Evolutionary conservation across 179 eudicot genomes (phyloP), one percentile per base, ranked within the genome.

Genomic region (Beta corolliflora): DNA sequence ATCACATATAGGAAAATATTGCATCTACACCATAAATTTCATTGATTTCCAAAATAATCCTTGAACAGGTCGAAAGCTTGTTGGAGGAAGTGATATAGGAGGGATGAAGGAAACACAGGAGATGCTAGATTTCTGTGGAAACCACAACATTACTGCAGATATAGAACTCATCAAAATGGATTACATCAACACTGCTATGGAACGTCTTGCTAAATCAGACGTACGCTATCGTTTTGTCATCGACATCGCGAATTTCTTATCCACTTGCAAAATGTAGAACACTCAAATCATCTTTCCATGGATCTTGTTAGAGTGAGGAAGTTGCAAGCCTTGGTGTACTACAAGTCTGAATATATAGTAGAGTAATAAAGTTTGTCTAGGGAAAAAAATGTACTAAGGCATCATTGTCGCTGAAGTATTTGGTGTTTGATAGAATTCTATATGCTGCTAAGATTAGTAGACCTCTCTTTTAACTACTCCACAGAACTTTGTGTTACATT

Each of bases 171-270:
- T 82, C 69, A 72, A 78, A 79, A 78, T 82, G 81, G 78, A 78
- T 2, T 58, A 82, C 15, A 29, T 82, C 5, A 82, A 82, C 78
- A 54, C 79, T 0, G 88, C 88, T 0, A 73, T 86, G 77, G 84
- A 80, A 44, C 80, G 86, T n/a, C 86, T 86, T 54, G 82, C 84
- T 0, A 86, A 86, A 25, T 67, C 84, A 0, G 86, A 86, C 68
- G 86, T 86, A 13, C 86, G 84, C n/a, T 86, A 86, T 69, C 85
- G 88, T 18, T 86, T 83, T 46, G 86, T 86, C 5, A 81, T 86
- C 7, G 88, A 86, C 19, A 66, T 86, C 25, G 86, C 80, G 18
- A 81, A 83, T 70, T 83, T 86, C 41, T 65, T 83, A 23, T 64
- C 83, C 14, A 1, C 50, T 41, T 59, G 71, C 73, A 77, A 77